Evolutionary conservation across 1,284 basidiomycete genomes (phyloP), one percentile per base, ranked within the genome.

Genomic region (Wolfiporia cocos): DNA sequence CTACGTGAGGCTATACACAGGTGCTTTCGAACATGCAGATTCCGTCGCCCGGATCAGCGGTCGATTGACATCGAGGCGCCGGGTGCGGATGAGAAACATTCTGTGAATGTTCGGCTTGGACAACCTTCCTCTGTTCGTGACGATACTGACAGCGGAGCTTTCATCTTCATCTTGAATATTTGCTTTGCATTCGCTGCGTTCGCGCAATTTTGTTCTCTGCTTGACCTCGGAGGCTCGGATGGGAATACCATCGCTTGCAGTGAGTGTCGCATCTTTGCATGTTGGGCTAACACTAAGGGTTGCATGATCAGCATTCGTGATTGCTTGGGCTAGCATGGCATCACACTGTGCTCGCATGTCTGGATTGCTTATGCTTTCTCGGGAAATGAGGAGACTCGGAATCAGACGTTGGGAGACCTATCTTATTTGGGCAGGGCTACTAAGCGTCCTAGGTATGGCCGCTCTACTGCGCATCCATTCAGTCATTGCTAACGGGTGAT

Each of bases 251-350:
- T 62, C 7, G 57, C 61, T 7, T 75, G 73, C 50, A 68, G 73
- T 73, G 46, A 38, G 68, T 53, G 12, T 11, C 15, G 29, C 15
- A 32, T 14, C 7, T 34, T n/a, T 12, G 19, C 14, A 34, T 26
- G 29, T 15, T n/a, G 9, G 1, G 14, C 14, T n/a, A n/a, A 28
- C 35, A 38, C 32, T 41, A 14, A 40, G 46, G 33, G 30, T 41
- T 22, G 23, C 23, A 41, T n/a, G n/a, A n/a, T 15, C 41, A 78
- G 76, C 70, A 5, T 73, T 77, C 47, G 59, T 73, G 1, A 57
- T 76, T 22, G 71, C 72, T 1, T 74, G 69, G 69, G 65, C 67
- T 19, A 64, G 64, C 30, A 67, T 76, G 57, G 62, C 73, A 3
- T 61, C 65, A 9, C 66, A 71, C 44, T 61, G 65, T 21, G 67